Conservation (phyloP, 352 stramenopile genomes). For the Phytophthora hybrid region DNA sequence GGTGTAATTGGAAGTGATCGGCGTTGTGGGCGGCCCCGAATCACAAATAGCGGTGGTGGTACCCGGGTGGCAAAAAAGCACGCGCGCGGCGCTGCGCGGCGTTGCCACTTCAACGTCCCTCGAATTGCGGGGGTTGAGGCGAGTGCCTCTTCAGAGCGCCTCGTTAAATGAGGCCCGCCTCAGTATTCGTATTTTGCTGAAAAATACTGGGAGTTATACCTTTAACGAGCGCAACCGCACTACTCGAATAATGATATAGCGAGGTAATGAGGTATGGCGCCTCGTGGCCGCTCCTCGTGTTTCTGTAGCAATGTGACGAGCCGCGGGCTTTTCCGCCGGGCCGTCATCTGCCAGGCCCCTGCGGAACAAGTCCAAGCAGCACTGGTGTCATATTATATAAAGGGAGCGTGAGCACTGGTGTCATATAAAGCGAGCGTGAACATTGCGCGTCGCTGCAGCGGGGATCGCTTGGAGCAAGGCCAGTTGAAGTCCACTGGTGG, state of each 20-base stretch:
- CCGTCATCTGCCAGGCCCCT: background rate
- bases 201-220: too few species aligned
- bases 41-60: slow-evolving; percentile 6
- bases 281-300: background rate
- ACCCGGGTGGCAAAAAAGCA: slow-evolving; percentile 1
- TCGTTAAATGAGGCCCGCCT: too few species aligned
- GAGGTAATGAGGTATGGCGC: too few species aligned
- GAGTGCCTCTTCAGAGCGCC: too few species aligned
- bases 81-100: background rate
- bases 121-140: too few species aligned
- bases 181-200: too few species aligned
- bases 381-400: background rate
- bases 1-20: slow-evolving; percentile 11
- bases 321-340: background rate
- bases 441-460: slow-evolving; percentile 3
- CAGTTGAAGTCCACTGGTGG: background rate
- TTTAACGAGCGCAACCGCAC: too few species aligned
- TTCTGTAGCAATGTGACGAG: slow-evolving; percentile 1
- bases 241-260: too few species aligned
- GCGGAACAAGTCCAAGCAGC: background rate
- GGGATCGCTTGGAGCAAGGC: background rate
- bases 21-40: background rate
- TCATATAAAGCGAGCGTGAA: background rate
- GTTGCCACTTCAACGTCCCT: slow-evolving; percentile 8
- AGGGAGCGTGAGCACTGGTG: background rate